Conservation (phyloP, 345 rosid genomes). For the Reutealis trisperma region DNA sequence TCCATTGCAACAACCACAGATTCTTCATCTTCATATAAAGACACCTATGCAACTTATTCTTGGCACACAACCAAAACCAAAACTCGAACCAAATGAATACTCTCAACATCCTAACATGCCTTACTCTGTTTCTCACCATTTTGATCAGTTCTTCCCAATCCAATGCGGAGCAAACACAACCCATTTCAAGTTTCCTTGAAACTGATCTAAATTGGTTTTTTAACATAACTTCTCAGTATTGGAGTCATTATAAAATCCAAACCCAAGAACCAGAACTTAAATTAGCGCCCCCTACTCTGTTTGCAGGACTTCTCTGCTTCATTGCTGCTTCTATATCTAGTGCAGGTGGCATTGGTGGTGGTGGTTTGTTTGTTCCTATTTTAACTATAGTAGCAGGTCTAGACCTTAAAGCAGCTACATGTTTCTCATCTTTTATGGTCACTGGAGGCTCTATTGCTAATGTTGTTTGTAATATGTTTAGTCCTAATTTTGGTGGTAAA, state of each 20-base stretch:
- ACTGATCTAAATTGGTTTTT: slow-evolving; percentile 16
- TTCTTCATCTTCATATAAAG: not conserved
- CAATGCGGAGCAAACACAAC: slow-evolving; percentile 21
- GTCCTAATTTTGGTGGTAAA: slow-evolving; percentile 45
- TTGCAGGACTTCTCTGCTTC: slow-evolving; percentile 65
- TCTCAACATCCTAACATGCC: slow-evolving; percentile 1
- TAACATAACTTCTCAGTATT: slow-evolving; percentile 30
- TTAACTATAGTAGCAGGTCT: slow-evolving; percentile 65
- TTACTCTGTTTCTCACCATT: slow-evolving; percentile 27
- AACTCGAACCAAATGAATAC: slow-evolving; percentile 14
- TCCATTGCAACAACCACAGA: not conserved
- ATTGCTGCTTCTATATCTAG: slow-evolving; percentile 75
- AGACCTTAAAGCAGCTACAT: slow-evolving; percentile 76
- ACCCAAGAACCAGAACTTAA: slow-evolving; percentile 36
- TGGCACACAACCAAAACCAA: not conserved
- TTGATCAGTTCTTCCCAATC: slow-evolving; percentile 30
- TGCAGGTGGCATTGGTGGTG: slow-evolving; percentile 95
- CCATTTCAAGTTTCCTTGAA: slow-evolving; percentile 19
- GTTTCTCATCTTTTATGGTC: slow-evolving; percentile 93
- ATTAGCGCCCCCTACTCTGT: slow-evolving; percentile 36
- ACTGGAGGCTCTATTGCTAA: slow-evolving; percentile 86
- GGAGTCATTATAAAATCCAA: slow-evolving; percentile 36
- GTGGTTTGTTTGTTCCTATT: slow-evolving; percentile 81
- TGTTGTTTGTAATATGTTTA: slow-evolving; percentile 52
- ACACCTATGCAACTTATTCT: not conserved